Percentiles rank a stretch among this genome's conserved stretches.
Conservation (phyloP, 2,329 filamentous ascomycete genomes). For the Arachnopeziza araneosa region DNA sequence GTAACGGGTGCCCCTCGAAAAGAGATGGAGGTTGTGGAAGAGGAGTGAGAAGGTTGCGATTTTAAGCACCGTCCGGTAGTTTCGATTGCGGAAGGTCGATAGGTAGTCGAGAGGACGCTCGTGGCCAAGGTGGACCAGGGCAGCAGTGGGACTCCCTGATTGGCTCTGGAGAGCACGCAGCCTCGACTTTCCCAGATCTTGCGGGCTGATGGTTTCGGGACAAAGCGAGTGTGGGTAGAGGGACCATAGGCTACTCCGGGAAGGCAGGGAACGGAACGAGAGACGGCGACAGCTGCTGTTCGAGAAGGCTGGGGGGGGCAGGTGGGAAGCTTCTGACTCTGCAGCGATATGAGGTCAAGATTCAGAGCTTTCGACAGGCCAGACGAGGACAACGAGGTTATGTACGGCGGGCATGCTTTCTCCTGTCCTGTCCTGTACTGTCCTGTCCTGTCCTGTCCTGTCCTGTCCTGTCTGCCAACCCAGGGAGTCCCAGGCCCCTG, state of each 20-base stretch:
- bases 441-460: too few relatives aligned
- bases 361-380: background rate
- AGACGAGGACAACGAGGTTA: background rate
- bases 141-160: background rate
- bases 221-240: background rate
- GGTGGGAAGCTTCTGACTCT: too few relatives aligned
- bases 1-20: background rate
- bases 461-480: too few relatives aligned
- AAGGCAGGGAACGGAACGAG: background rate
- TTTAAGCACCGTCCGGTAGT: background rate
- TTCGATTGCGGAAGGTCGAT: background rate
- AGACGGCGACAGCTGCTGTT: background rate
- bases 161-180: background rate
- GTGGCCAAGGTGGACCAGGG: background rate
- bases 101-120: background rate
- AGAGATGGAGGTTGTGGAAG: background rate
- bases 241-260: background rate
- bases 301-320: too few relatives aligned
- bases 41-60: background rate
- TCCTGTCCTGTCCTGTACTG: background rate
- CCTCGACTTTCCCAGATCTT: background rate
- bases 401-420: background rate
- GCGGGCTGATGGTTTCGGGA: background rate
- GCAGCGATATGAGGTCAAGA: background rate
- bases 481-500: too few relatives aligned